phyloP scores from a whole-genome alignment of 192 early-diverging fungal genomes.

The Martensiomyces pterosporus region DNA sequence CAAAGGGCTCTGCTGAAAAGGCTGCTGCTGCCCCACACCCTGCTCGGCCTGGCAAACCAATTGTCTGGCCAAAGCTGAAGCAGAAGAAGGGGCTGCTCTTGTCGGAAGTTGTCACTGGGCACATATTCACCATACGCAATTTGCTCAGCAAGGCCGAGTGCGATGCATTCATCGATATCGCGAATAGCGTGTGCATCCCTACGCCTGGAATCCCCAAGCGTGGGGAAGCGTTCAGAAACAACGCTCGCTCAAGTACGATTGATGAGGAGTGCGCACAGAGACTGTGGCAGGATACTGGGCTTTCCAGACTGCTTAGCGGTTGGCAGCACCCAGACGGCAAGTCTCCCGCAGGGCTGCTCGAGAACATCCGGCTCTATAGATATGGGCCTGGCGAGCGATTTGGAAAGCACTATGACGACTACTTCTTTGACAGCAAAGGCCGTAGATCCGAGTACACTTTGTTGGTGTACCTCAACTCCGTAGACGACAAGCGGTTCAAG shows the following conservation, averaged over 20 bases:
- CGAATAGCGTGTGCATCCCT: slow-evolving; percentile 28
- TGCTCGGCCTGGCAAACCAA: no score
- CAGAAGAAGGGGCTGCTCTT: slow-evolving; percentile 23
- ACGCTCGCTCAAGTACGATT: slow-evolving; percentile 51
- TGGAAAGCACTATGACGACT: slow-evolving; percentile 60
- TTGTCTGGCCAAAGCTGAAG: slow-evolving; percentile 34
- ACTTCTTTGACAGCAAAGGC: slow-evolving; percentile 46
- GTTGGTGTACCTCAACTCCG: slow-evolving; percentile 54
- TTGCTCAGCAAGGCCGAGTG: slow-evolving; percentile 32
- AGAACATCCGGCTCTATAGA: slow-evolving; percentile 59
- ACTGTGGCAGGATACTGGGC: slow-evolving; percentile 51
- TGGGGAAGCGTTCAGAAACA: slow-evolving; percentile 59
- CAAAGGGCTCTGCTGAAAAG: background rate
- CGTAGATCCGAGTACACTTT: slow-evolving; percentile 57
- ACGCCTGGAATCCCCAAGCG: slow-evolving; percentile 44
- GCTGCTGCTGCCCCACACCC: background rate
- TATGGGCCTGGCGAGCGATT: slow-evolving; percentile 59
- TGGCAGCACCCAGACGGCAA: slow-evolving; percentile 36
- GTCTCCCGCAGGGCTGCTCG: slow-evolving; percentile 49
- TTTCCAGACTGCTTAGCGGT: slow-evolving; percentile 26
- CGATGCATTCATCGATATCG: slow-evolving; percentile 38
- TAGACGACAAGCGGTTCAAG: slow-evolving; percentile 32
- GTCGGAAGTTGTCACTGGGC: slow-evolving; percentile 31
- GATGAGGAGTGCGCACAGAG: slow-evolving; percentile 45
- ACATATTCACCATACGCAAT: slow-evolving; percentile 26